Evolutionary conservation across 176 grass and related monocot genomes (phyloP).

Genomic region (Zoysia pacifica): DNA sequence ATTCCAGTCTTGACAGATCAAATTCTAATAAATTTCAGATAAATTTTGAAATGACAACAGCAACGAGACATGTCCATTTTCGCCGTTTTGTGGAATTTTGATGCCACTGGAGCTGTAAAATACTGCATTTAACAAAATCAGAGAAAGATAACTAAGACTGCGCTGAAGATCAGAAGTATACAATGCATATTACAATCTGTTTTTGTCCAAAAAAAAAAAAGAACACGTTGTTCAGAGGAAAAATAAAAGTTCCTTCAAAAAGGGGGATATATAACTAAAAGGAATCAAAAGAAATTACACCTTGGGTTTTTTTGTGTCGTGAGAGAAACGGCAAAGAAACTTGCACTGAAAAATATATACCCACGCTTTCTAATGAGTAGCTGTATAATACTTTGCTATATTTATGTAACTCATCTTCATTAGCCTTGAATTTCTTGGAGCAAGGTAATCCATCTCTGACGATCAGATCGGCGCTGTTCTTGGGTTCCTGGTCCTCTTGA

Average conservation of each 20-base stretch:
- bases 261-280: not conserved
- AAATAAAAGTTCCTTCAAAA: no score
- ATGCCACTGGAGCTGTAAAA: not conserved
- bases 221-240: conserved; percentile 23
- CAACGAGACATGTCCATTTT: no score
- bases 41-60: not conserved
- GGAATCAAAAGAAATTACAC: not conserved
- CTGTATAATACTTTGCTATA: not conserved
- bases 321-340: conserved; percentile 17
- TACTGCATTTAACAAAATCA: not conserved
- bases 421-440: not conserved
- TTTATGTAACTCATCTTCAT: conserved; percentile 16
- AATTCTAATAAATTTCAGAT: not conserved
- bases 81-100: no score
- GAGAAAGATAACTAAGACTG: not conserved
- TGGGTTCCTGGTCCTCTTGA: conserved; percentile 49
- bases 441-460: not conserved
- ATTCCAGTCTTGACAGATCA: not conserved
- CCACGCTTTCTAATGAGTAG: not conserved
- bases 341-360: conserved; percentile 19
- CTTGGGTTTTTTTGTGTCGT: conserved; percentile 6
- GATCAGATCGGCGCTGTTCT: conserved; percentile 40
- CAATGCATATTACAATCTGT: no score
- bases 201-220: not conserved
- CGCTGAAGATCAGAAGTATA: not conserved